These are phyloP conservation scores for Vitellaria paradoxa DNA, from an alignment of 179 eudicot species.

Conservation along the genomic window DNA sequence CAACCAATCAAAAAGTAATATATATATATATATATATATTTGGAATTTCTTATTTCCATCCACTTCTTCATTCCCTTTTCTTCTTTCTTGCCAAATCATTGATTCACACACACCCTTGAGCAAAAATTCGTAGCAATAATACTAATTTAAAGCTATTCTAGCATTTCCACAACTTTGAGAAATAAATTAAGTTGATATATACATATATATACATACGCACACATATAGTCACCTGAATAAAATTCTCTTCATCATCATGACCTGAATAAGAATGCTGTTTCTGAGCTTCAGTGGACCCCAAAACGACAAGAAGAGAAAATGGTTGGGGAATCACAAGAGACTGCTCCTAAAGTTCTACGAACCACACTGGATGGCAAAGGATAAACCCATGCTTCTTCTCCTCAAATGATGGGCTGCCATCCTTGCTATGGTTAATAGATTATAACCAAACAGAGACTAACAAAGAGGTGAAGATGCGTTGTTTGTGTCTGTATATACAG, in stretches of 20 bases:
- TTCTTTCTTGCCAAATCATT: no score
- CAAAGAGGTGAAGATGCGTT: no score
- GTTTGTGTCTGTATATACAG: no score
- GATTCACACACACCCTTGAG: neutral
- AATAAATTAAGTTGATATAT: no score
- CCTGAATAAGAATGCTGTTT: neutral
- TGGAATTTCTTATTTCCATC: no score
- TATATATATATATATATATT: no score
- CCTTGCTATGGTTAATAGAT: neutral
- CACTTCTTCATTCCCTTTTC: no score
- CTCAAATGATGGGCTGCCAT: neutral
- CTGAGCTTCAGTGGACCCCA: slow-evolving; percentile 2
- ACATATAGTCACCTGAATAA: slow-evolving; percentile 7
- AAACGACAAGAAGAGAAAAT: neutral
- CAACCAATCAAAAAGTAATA: no score
- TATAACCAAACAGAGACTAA: neutral
- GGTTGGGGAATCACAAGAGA: neutral
- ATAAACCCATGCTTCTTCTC: neutral
- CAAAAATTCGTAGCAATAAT: neutral
- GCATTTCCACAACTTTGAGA: neutral
- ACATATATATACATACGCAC: no score
- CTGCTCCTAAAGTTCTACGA: neutral
- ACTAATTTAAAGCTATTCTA: neutral
- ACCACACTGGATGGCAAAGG: neutral
- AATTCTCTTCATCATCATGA: neutral